Base-by-base conservation (phyloP, 345 rosid genomes). In the Nephelium lappaceum region DNA sequence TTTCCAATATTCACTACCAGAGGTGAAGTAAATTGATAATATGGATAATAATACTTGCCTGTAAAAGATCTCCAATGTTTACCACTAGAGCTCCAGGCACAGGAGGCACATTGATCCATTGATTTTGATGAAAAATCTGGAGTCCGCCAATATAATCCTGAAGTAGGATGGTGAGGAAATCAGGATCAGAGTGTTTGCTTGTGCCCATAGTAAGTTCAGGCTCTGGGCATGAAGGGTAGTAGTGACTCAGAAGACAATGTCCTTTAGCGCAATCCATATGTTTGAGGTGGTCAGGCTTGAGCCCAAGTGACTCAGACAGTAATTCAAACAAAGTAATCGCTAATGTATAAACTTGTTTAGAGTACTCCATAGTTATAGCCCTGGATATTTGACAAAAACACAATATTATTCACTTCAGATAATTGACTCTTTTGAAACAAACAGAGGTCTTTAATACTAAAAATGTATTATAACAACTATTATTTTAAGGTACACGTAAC, bases 101-200 rank as follows among this genome's bases (percentile, higher is more conserved):
- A 5, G 87, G 81, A 67, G 82, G 81, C 51, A 92, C 88, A 68
- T 87, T 85, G 41, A 90, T 80, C 89, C 91, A 88, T 63, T 75
- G 86, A 21, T 87, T 83, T 58, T 88, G 81, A 60, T 86, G 84
- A 55, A 92, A 69, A 75, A 86, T 67, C 71, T 90, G 91, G 78
- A 91, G 87, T 43, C 89, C 92, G 19, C 91, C 88, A 7, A 83
- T 77, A 60, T 77, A 78, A 45, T 86, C 89, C 60, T 86, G 91
- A 31, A 86, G 84, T 21, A 88, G 73, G 27, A 88, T 80, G 12
- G 89, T 88, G 72, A 88, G 82, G 76, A 86, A 85, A 57, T 81
- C 88, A 21, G 84, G 80, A 21, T 86, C 91, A 8, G 91, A 83
- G 74, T 89, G 92, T 3, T 81, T 84, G 79, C 80, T 81, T 5